phyloP scores from a whole-genome alignment of 352 stramenopile genomes.

The Phytophthora podocarpi region DNA sequence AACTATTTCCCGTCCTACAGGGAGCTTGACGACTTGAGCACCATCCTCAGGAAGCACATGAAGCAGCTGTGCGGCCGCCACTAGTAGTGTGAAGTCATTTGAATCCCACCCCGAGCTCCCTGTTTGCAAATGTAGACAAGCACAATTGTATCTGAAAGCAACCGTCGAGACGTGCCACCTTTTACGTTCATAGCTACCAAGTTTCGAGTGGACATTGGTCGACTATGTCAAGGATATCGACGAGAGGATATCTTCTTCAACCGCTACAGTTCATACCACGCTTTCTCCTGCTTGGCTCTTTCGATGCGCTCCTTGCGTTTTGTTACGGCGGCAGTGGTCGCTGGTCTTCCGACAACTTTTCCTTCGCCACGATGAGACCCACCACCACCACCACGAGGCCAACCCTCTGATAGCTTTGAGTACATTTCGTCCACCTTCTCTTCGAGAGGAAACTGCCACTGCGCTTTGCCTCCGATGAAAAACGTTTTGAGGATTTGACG shows the following conservation, averaged over 20 bases:
- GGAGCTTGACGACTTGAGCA: slow-evolving; percentile 73
- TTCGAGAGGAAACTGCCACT: slow-evolving; percentile 22
- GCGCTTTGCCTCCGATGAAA: slow-evolving; percentile 22
- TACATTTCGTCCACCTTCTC: slow-evolving; percentile 20
- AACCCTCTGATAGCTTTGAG: slow-evolving; percentile 6
- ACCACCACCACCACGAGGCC: background rate
- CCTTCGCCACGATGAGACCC: slow-evolving; percentile 4
- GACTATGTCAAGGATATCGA: no score
- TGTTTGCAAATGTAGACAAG: slow-evolving; percentile 27
- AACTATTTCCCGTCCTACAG: slow-evolving; percentile 91
- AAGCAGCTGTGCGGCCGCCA: slow-evolving; percentile 39
- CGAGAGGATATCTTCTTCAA: no score
- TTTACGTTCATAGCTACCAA: no score
- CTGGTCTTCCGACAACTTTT: slow-evolving; percentile 9
- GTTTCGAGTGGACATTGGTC: no score
- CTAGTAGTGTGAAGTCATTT: slow-evolving; percentile 13
- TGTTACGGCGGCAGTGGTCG: slow-evolving; percentile 17
- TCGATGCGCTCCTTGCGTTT: slow-evolving; percentile 37
- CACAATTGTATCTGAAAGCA: background rate
- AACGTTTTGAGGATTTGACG: slow-evolving; percentile 28
- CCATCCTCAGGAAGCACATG: slow-evolving; percentile 65
- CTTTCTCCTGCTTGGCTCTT: slow-evolving; percentile 34
- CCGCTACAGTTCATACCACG: slow-evolving; percentile 29
- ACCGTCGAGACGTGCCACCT: no score
- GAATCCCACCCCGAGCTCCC: background rate